Evolutionary conservation across 2,329 filamentous ascomycete genomes (phyloP).

Genomic region (Capronia coronata): DNA sequence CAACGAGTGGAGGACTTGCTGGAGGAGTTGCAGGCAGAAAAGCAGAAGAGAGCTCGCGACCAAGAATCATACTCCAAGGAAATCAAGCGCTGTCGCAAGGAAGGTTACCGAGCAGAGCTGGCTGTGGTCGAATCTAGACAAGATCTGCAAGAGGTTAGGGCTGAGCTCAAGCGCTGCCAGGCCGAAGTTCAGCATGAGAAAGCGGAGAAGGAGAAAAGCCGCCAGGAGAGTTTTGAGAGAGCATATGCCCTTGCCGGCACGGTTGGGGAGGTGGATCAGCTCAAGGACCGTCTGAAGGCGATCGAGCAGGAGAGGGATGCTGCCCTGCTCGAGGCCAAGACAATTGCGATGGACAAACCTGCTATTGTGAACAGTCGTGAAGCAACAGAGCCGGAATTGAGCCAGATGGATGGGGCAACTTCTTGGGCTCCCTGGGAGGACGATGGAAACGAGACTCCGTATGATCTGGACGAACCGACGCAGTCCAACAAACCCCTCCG

Average conservation of each 20-base stretch:
- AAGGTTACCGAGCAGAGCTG: conserved; percentile 53
- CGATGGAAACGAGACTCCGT: too few species aligned
- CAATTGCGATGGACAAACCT: conserved; percentile 6
- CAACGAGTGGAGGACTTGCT: conserved; percentile 42
- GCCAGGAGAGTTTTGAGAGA: conserved; percentile 44
- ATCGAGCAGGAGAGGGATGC: conserved; percentile 36
- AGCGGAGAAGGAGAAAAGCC: conserved; percentile 41
- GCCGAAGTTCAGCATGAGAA: conserved; percentile 48
- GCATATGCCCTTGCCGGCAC: conserved; percentile 42
- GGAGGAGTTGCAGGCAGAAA: conserved; percentile 48
- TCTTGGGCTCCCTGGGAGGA: too few species aligned
- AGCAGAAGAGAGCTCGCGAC: conserved; percentile 46
- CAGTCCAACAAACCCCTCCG: not conserved
- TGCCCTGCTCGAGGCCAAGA: conserved; percentile 15
- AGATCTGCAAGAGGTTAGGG: conserved; percentile 39
- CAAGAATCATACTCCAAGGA: conserved; percentile 51
- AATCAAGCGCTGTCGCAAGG: conserved; percentile 49
- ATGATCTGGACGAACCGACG: too few species aligned
- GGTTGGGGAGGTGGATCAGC: conserved; percentile 39
- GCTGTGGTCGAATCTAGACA: conserved; percentile 51
- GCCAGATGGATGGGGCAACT: too few species aligned
- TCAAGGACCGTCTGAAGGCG: conserved; percentile 39
- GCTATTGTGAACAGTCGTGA: not conserved
- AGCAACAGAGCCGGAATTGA: conserved; percentile 1
- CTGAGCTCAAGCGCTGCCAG: conserved; percentile 46